phyloP scores from a whole-genome alignment of 1,284 basidiomycete genomes.

The Meira miltonrushii region DNA sequence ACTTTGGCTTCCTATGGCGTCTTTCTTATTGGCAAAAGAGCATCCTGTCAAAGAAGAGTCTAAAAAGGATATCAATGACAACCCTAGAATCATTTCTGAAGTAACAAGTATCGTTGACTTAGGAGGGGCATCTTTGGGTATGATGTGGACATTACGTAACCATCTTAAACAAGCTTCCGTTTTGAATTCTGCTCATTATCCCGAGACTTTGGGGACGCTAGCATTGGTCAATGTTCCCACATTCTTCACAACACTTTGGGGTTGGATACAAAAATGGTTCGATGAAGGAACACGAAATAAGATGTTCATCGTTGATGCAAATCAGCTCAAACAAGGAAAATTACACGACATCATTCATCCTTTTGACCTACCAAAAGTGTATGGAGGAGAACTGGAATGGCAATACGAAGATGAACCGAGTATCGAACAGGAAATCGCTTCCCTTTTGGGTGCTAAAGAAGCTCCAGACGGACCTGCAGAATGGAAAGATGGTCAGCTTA shows the following conservation, averaged over 20 bases:
- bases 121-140: neutral
- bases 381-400: conserved; percentile 13
- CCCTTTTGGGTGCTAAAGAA: neutral
- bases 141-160: conserved; percentile 5
- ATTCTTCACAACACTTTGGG: conserved; percentile 8
- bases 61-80: no score
- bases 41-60: neutral
- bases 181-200: conserved; percentile 10
- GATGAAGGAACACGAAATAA: conserved; percentile 10
- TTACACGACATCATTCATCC: conserved; percentile 1
- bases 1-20: neutral
- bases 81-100: neutral
- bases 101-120: conserved; percentile 9
- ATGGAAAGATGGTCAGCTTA: conserved; percentile 1
- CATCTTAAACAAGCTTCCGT: conserved; percentile 2
- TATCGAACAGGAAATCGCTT: conserved; percentile 1
- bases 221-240: conserved; percentile 7
- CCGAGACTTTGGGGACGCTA: conserved; percentile 5
- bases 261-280: conserved; percentile 1
- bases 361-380: conserved; percentile 3
- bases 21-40: neutral
- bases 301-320: conserved; percentile 1
- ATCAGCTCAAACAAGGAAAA: neutral
- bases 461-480: neutral
- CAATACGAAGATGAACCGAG: conserved; percentile 4